A percentile compares a stretch with the other conserved stretches of the same genome.
These are phyloP conservation scores for Talaromyces liani DNA, from an alignment of 495 filamentous ascomycete species.

Conservation along the genomic window DNA sequence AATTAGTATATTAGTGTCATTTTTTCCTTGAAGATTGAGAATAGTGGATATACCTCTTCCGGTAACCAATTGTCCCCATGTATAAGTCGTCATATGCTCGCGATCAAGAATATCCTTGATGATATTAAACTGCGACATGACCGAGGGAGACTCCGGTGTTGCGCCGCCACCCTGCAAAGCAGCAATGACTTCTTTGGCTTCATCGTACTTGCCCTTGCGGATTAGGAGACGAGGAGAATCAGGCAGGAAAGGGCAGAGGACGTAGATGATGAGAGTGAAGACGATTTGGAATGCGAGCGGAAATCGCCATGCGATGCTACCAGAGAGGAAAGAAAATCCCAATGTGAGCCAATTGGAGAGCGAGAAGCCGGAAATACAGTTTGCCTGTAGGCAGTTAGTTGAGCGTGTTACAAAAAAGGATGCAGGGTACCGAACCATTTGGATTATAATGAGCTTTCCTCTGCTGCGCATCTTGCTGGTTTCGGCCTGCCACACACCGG, in stretches of 20 bases:
- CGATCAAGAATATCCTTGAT: constrained; percentile 13
- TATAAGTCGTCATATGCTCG: constrained; percentile 11
- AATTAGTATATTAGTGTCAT: background rate
- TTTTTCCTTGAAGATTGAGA: background rate
- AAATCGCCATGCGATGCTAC: constrained; percentile 34
- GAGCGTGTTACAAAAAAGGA: background rate
- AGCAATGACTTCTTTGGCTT: constrained; percentile 20
- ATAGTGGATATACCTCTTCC: background rate
- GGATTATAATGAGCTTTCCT: constrained; percentile 49
- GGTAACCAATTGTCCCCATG: background rate
- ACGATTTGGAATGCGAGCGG: constrained; percentile 42
- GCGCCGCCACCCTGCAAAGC: constrained; percentile 15
- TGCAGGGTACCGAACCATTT: constrained; percentile 24
- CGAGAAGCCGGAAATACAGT: constrained; percentile 14
- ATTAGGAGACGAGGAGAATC: constrained; percentile 33
- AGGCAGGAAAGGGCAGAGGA: constrained; percentile 38
- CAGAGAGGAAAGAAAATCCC: constrained; percentile 28
- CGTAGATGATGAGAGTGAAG: constrained; percentile 36
- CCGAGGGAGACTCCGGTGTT: background rate
- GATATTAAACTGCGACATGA: constrained; percentile 13
- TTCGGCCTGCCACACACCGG: constrained; percentile 53
- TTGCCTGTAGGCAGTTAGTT: background rate
- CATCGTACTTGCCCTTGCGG: constrained; percentile 19
- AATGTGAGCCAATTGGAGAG: constrained; percentile 14
- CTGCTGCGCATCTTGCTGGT: constrained; percentile 45